Evolutionary conservation across 176 grass and related monocot genomes (phyloP).

Genomic region (Olyra latifolia): DNA sequence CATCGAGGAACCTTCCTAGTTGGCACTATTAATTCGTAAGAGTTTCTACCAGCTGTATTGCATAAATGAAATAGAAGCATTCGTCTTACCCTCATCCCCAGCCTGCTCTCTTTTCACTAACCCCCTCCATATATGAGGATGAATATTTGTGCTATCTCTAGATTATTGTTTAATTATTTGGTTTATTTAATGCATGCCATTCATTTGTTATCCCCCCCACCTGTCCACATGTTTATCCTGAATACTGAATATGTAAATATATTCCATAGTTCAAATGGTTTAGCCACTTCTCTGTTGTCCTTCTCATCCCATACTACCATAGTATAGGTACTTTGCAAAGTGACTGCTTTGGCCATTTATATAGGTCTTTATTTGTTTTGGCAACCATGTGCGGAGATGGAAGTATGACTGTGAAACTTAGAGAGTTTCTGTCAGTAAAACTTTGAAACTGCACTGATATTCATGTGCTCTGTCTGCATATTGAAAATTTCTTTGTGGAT

Average conservation of each 20-base stretch:
- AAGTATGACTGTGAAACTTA: conserved; percentile 11
- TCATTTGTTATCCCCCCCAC: conserved; percentile 5
- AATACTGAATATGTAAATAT: conserved; percentile 26
- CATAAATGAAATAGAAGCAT: conserved; percentile 26
- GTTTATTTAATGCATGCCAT: not conserved
- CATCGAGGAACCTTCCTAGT: conserved; percentile 74
- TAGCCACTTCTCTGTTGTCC: not conserved
- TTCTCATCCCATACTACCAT: conserved; percentile 14
- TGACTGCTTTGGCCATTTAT: not conserved
- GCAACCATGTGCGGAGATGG: not conserved
- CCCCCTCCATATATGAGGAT: conserved; percentile 14
- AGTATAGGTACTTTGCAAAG: conserved; percentile 6
- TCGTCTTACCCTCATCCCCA: not conserved
- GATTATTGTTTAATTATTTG: not conserved
- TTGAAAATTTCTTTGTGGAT: not conserved
- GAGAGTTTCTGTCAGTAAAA: not conserved
- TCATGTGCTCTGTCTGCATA: not conserved
- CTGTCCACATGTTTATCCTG: conserved; percentile 26
- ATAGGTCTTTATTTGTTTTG: conserved; percentile 18
- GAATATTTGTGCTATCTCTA: not conserved
- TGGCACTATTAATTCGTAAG: conserved; percentile 88
- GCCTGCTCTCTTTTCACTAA: not conserved
- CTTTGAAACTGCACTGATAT: not conserved
- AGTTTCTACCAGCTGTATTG: conserved; percentile 23
- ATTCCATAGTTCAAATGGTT: conserved; percentile 9